Evolutionary conservation across 2,329 filamentous ascomycete genomes (phyloP), one percentile per base, ranked within the genome.

Genomic region (Aureobasidium namibiae): DNA sequence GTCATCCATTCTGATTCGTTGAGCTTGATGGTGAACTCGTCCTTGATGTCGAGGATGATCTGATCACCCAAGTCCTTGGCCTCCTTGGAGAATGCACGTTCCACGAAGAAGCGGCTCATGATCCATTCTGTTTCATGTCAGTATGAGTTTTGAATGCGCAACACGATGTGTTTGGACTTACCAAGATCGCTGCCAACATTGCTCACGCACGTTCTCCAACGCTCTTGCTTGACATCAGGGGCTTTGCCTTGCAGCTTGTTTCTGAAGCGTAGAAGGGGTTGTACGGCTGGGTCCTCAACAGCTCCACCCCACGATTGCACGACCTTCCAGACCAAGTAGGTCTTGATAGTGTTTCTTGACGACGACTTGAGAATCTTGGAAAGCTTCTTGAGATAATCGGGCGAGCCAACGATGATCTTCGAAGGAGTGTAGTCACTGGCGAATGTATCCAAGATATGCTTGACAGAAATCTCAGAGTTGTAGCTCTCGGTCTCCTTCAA

Each of bases 21-120:
- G 46, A 89, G 73, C 61, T 82, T 86, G 60, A 81, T 78, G 3
- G 81, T 79, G 65, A 89, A 90, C 21, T 82, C 79, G 16, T 80
- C 76, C 69, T 87, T 88, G 68, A 90, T 86, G 63, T 88, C 84
- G 10, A 80, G 80, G n/a, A 89, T 81, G 64, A 91, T 84, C 57
- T 83, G 79, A 60, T 89, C 83, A 16, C 85, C 85, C 46, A 88
- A 81, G 4, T 81, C 73, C 67, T 88, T 87, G 0, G 85, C 84
- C 21, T 83, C 80, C 13, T 84, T 78, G 0, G 84, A 83, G 66
- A 89, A 90, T 1, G 85, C 80, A 50, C 82, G 82, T 62, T 89
- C 81, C 1, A 89, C 78, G 63, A 85, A 90, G 73, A 89, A 89
- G 23, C 85, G 82, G 67, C 84, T 86, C 16, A 88, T 73, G 50